Base-by-base conservation (phyloP, 2,329 filamentous ascomycete genomes). In the Stemphylium lycopersici region DNA sequence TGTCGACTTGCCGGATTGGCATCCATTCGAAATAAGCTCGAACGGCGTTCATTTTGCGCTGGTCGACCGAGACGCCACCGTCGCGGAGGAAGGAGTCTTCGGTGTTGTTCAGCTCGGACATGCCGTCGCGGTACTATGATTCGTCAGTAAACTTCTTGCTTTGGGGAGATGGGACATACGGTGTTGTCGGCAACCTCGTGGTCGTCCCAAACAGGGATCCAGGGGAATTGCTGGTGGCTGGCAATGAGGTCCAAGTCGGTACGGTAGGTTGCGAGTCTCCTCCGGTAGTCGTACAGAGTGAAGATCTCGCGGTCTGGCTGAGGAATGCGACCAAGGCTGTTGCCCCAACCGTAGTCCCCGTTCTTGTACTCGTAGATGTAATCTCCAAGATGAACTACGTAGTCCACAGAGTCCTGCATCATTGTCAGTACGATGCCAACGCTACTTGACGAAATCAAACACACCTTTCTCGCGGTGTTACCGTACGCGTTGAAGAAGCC, bases 401-500 rank as follows among this genome's bases (percentile, higher is more conserved):
- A 78, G 50, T 78, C 77, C 4, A 78, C 74, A 10, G 72, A 72
- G 47, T 78, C 79, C 61, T 76, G 54, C 2, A 29, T n/a, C 2
- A 10, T 2, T 3, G n/a, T 58, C 33, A 52, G 52, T 45, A 33
- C 3, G 45, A 22, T 11, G 13, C 6, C n/a, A 0, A 11, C 3
- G 6, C 8, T 3, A 4, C 15, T 29, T 26, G 15, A 16, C 15
- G 1, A 20, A 8, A 32, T 13, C 15, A 5, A 15, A 33, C 48
- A 16, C 52, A 65, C 63, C 50, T 78, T 69, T 36, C 73, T 63
- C 64, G 73, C 59, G 65, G 48, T 20, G 49, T 75, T 71, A n/a
- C 79, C 79, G 36, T 80, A 80, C 0, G 76, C 78, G 42, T 80
- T 81, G 66, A 81, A 81, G 62, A 77, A 81, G 2, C 79, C 79